These are phyloP conservation scores for Cajanus cajan DNA, from an alignment of 306 rosid genomes.

Conservation along the genomic window DNA sequence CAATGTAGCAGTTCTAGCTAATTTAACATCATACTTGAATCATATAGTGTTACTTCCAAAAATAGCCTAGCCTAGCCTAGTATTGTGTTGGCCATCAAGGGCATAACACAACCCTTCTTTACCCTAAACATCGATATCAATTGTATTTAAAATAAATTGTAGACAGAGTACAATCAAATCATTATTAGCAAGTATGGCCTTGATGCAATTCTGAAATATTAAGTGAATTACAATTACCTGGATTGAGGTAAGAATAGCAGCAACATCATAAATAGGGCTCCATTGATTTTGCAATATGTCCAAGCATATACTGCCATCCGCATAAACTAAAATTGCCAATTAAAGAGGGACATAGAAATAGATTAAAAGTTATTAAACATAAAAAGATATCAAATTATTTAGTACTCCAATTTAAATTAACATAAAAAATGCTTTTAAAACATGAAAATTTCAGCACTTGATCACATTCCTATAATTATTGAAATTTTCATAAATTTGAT, in stretches of 20 bases:
- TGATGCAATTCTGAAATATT: slow-evolving; percentile 12
- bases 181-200: not conserved
- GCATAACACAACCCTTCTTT: not conserved
- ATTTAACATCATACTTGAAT: not conserved
- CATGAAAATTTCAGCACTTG: not conserved
- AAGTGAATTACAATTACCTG: slow-evolving; percentile 58
- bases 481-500: not conserved
- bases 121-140: not conserved
- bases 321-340: slow-evolving; percentile 71
- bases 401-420: not conserved
- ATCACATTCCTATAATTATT: not conserved
- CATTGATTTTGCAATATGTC: slow-evolving; percentile 96
- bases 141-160: not conserved
- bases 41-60: not conserved
- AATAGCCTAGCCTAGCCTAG: not conserved
- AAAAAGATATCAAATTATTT: not conserved
- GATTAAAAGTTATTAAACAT: slow-evolving; percentile 1
- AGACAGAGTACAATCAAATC: not conserved
- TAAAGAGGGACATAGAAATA: slow-evolving; percentile 24
- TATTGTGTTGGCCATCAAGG: not conserved
- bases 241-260: slow-evolving; percentile 96
- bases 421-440: not conserved
- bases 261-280: slow-evolving; percentile 98
- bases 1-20: not conserved
- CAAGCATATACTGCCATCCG: slow-evolving; percentile 98